phyloP scores from a whole-genome alignment of 768 basidiomycete species.

The Lentinula sp. region DNA sequence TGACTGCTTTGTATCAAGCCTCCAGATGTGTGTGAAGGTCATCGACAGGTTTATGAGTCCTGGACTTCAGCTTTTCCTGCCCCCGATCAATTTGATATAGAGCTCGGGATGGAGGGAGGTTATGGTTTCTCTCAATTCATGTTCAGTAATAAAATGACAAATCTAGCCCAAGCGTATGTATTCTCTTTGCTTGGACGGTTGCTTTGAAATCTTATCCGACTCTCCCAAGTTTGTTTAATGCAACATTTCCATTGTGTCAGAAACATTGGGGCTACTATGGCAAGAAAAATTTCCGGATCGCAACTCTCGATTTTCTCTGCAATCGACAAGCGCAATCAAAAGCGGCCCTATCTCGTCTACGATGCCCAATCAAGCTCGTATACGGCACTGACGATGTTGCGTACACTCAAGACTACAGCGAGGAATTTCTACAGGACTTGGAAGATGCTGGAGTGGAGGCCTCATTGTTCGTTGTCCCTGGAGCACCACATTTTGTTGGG shows the following conservation, averaged over 20 bases:
- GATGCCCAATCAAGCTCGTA: constrained; percentile 16
- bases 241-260: constrained; percentile 1
- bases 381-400: constrained; percentile 21
- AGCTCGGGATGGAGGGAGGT: not conserved
- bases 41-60: not conserved
- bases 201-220: not conserved
- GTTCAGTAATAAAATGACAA: constrained; percentile 3
- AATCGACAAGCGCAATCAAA: constrained; percentile 10
- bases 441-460: constrained; percentile 14
- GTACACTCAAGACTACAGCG: constrained; percentile 10
- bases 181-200: not conserved
- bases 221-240: not conserved
- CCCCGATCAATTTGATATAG: not conserved
- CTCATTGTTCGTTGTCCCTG: constrained; percentile 9
- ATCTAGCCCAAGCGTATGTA: constrained; percentile 3
- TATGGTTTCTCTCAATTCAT: constrained; percentile 3
- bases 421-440: constrained; percentile 14
- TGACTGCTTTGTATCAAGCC: not conserved
- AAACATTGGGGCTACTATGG: constrained; percentile 11
- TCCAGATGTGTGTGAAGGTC: constrained; percentile 3
- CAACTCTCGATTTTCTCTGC: constrained; percentile 12
- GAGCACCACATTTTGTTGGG: constrained; percentile 16
- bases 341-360: constrained; percentile 12
- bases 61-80: not conserved
- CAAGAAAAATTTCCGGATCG: constrained; percentile 7